Percentiles rank a stretch among this genome's conserved stretches.
phyloP scores from a whole-genome alignment of 305 asterid species.

The Fraxinus nigra region DNA sequence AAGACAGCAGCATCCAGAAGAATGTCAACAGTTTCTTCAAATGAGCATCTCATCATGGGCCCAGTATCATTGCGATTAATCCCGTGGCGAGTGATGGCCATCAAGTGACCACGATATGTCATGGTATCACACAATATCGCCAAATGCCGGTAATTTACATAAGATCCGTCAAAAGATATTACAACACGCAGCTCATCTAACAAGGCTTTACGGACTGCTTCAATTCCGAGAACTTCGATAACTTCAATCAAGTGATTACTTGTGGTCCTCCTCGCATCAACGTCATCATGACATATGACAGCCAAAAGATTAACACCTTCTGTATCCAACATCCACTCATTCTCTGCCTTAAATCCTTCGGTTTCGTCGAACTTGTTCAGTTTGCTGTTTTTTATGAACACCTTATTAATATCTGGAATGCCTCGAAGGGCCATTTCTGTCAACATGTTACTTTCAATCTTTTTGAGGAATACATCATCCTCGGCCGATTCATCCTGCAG shows the following conservation, averaged over 20 bases:
- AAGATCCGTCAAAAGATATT: constrained; percentile 95
- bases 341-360: constrained; percentile 91
- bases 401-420: constrained; percentile 93
- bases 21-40: constrained; percentile 98
- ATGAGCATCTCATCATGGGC: constrained; percentile 98
- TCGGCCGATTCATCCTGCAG: constrained; percentile 81
- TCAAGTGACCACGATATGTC: constrained; percentile 98
- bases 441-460: constrained; percentile 96
- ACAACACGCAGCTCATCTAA: constrained; percentile 94
- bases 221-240: constrained; percentile 94
- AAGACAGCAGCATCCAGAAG: constrained; percentile 97
- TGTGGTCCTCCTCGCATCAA: constrained; percentile 87
- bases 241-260: constrained; percentile 97
- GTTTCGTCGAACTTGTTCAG: constrained; percentile 67
- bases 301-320: constrained; percentile 97
- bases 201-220: constrained; percentile 89
- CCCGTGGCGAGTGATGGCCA: constrained; percentile 99
- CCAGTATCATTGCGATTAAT: constrained; percentile 94
- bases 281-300: constrained; percentile 89
- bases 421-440: constrained; percentile 99
- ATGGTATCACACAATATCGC: constrained; percentile 95
- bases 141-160: constrained; percentile 89
- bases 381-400: constrained; percentile 83
- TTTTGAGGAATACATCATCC: constrained; percentile 96
- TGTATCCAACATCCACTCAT: constrained; percentile 96